These are phyloP conservation scores for Maudiozyma bulderi DNA, from an alignment of 805 yeast genomes.

Conservation along the genomic window DNA sequence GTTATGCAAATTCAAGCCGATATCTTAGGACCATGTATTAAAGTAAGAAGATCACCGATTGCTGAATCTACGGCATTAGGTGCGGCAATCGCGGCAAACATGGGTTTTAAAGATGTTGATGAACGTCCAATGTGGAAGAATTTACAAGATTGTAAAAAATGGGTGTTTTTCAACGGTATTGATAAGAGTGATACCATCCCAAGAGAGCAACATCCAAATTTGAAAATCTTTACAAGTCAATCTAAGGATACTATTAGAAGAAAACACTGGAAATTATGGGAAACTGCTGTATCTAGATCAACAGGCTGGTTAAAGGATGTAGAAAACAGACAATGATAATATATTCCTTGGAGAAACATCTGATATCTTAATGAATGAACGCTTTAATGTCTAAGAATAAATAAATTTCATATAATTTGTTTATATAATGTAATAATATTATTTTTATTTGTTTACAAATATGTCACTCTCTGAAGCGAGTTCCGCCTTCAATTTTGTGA, in stretches of 20 bases:
- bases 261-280: slow-evolving; percentile 70
- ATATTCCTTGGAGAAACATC: background rate
- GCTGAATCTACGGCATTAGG: slow-evolving; percentile 93
- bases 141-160: slow-evolving; percentile 71
- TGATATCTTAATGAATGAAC: background rate
- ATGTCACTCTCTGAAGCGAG: too few relatives aligned
- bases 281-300: slow-evolving; percentile 71
- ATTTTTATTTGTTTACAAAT: too few relatives aligned
- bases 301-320: slow-evolving; percentile 56
- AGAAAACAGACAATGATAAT: slow-evolving; percentile 1
- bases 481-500: too few relatives aligned
- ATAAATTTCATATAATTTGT: background rate
- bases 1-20: slow-evolving; percentile 93
- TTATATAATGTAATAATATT: background rate
- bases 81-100: slow-evolving; percentile 92
- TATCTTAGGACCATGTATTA: slow-evolving; percentile 77
- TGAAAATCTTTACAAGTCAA: slow-evolving; percentile 31
- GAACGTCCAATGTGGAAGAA: slow-evolving; percentile 64
- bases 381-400: too few relatives aligned
- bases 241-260: slow-evolving; percentile 51
- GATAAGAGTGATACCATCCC: slow-evolving; percentile 14
- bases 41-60: slow-evolving; percentile 70
- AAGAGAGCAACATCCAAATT: slow-evolving; percentile 16
- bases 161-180: slow-evolving; percentile 86
- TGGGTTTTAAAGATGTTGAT: slow-evolving; percentile 39